Evolutionary conservation across 768 basidiomycete genomes (phyloP), one percentile per base, ranked within the genome.

Genomic region (Lentinula edodes): DNA sequence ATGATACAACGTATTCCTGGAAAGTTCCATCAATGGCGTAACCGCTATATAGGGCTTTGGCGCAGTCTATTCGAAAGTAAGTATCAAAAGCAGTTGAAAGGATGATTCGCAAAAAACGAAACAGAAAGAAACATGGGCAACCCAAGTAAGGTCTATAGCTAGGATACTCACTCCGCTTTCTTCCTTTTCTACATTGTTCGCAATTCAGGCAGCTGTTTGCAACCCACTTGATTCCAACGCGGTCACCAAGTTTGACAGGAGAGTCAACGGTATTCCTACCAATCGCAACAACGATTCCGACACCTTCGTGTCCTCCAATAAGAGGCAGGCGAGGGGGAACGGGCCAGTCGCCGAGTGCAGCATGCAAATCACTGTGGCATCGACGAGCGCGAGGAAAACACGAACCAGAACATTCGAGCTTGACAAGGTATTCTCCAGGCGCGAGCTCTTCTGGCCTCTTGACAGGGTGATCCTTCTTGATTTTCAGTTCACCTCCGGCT

Each of bases 331-430:
- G 81, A 39, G 84, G 77, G 16, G 79, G 72, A 10, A 90, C 62
- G 0, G 93, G 93, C 93, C 94, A 95, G 69, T 95, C 93, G 52
- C 82, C 84, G 42, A 81, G 72, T 39, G 82, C 83, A 34, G 87
- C 87, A 66, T 93, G 92, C 13, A 91, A 80, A 68, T 93, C 92
- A 3, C 89, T 90, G 69, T 93, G 91, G 74, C 92, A 93, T n/a
- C 9, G 39, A 15, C 28, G 10, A 15, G 50, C 20, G 10, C 52
- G n/a, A 55, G 55, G 28, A 20, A 39, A 6, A 59, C 2, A 60
- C 35, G 83, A 83, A 64, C 91, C 91, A 6, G 88, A 86, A 74
- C 83, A 87, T 39, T 81, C 78, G 68, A 93, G 78, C 73, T 89
- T 87, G 71, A 93, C 77, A 65, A 93, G 85, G 68, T 87, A 89